These are phyloP conservation scores for Dactylellina drechsleri DNA, from an alignment of 2,329 filamentous ascomycete species.

Conservation along the genomic window DNA sequence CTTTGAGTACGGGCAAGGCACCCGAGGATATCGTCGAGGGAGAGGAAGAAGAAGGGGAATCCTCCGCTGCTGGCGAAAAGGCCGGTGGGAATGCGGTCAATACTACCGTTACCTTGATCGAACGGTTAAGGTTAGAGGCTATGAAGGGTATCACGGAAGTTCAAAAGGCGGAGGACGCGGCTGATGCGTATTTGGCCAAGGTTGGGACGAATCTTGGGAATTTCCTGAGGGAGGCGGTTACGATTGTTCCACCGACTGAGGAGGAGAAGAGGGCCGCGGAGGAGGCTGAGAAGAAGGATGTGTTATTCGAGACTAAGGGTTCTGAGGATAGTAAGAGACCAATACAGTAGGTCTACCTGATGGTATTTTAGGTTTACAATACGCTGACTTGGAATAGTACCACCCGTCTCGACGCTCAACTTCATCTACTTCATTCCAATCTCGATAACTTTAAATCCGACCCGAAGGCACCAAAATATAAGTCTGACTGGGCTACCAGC, in stretches of 20 bases:
- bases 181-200: constrained; percentile 90
- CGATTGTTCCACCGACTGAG: constrained; percentile 78
- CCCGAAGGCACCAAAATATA: constrained; percentile 78
- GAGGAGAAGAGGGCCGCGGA: constrained; percentile 63
- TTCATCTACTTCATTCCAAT: constrained; percentile 92
- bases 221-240: constrained; percentile 90
- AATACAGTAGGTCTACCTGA: constrained; percentile 70
- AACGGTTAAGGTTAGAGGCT: constrained; percentile 79
- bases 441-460: constrained; percentile 84
- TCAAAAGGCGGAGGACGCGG: constrained; percentile 90
- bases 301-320: constrained; percentile 95
- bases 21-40: constrained; percentile 62
- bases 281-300: constrained; percentile 59
- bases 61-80: constrained; percentile 44
- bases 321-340: constrained; percentile 84
- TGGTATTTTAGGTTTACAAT: neutral
- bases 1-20: constrained; percentile 63
- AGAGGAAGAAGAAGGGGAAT: constrained; percentile 61
- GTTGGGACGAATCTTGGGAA: constrained; percentile 90
- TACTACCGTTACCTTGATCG: constrained; percentile 70
- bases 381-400: constrained; percentile 63
- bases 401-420: constrained; percentile 91
- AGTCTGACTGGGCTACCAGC: constrained; percentile 71
- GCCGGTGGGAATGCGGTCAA: constrained; percentile 49
- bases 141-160: constrained; percentile 86